Evolutionary conservation across 306 rosid species (phyloP).

Genomic region (Arachis stenosperma): DNA sequence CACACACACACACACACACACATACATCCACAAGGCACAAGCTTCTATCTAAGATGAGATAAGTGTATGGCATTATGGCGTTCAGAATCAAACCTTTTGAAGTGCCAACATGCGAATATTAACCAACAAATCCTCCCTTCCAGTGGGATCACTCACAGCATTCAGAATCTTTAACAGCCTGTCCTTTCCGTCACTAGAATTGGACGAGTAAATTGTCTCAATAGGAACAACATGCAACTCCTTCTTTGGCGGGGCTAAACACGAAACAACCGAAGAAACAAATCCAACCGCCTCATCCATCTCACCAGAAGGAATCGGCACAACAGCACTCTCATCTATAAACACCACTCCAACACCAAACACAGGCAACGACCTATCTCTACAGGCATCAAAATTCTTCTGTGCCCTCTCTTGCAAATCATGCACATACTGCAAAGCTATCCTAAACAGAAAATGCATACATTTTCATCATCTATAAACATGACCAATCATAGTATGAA

Average conservation of each 20-base stretch:
- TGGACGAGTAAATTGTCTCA: constrained; percentile 60
- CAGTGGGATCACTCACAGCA: constrained; percentile 69
- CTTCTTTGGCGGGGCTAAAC: constrained; percentile 64
- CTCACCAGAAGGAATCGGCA: constrained; percentile 52
- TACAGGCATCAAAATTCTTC: constrained; percentile 87
- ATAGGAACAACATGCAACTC: constrained; percentile 72
- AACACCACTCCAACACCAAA: constrained; percentile 89
- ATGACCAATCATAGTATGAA: neutral
- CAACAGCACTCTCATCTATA: constrained; percentile 66
- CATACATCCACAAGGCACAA: neutral
- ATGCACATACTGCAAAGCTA: constrained; percentile 86
- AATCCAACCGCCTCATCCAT: constrained; percentile 51
- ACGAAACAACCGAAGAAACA: constrained; percentile 55
- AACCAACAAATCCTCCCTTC: constrained; percentile 79
- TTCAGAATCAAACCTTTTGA: constrained; percentile 67
- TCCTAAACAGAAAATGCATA: constrained; percentile 48
- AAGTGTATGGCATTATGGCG: neutral
- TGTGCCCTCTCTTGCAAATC: constrained; percentile 80
- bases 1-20: too few species aligned
- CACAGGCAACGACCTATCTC: constrained; percentile 82
- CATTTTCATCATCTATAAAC: constrained; percentile 5
- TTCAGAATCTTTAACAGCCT: constrained; percentile 51
- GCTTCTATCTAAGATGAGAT: constrained; percentile 13
- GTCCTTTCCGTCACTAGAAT: constrained; percentile 55
- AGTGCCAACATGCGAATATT: constrained; percentile 73